Conservation (phyloP, 257 asterid species). For the Verbascum thapsus region DNA sequence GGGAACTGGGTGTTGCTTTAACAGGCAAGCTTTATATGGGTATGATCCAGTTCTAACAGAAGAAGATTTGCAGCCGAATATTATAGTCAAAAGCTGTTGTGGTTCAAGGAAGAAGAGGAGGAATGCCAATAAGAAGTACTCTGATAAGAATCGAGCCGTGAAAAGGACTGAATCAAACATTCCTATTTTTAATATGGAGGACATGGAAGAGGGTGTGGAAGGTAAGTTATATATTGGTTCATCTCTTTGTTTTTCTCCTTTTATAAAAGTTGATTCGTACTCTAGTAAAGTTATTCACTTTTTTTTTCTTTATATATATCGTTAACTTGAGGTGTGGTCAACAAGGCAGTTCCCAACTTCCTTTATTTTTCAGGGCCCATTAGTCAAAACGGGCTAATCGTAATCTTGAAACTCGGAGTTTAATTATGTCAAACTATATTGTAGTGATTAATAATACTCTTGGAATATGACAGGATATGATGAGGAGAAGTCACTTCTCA, state of each 20-base stretch:
- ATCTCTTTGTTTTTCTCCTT: too few species aligned
- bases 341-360: too few species aligned
- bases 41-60: slow-evolving; percentile 83
- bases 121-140: slow-evolving; percentile 62
- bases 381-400: too few species aligned
- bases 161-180: slow-evolving; percentile 82
- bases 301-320: neutral
- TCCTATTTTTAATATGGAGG: slow-evolving; percentile 81
- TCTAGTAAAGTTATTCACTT: too few species aligned
- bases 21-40: slow-evolving; percentile 85
- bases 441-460: too few species aligned
- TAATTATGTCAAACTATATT: neutral
- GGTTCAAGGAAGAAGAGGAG: slow-evolving; percentile 72
- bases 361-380: too few species aligned
- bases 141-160: slow-evolving; percentile 67
- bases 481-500: slow-evolving; percentile 82
- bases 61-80: slow-evolving; percentile 79
- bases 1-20: slow-evolving; percentile 96
- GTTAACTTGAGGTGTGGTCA: too few species aligned
- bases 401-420: too few species aligned
- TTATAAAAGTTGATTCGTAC: too few species aligned
- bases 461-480: slow-evolving; percentile 93
- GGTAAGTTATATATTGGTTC: slow-evolving; percentile 39
- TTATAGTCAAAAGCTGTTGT: slow-evolving; percentile 75
- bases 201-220: slow-evolving; percentile 87